A percentile compares a stretch with the other conserved stretches of the same genome.
These are phyloP conservation scores for Penicillium cosmopolitanum DNA, from an alignment of 495 filamentous ascomycete genomes.

Conservation along the genomic window DNA sequence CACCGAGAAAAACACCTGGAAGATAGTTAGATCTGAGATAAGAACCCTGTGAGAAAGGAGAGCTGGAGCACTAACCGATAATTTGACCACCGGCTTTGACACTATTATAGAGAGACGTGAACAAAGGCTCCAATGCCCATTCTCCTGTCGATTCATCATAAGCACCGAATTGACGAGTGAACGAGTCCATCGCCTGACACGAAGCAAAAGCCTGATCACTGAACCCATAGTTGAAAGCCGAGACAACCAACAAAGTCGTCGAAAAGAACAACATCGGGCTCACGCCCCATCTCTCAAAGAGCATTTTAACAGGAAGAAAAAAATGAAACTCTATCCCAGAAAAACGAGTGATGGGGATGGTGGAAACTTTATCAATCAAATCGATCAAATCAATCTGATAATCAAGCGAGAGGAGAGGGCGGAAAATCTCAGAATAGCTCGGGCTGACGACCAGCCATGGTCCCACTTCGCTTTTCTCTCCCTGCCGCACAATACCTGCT, in stretches of 20 bases:
- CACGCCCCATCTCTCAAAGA: constrained; percentile 3
- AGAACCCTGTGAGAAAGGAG: neutral
- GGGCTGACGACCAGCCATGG: neutral
- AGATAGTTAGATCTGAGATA: neutral
- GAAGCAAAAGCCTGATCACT: constrained; percentile 38
- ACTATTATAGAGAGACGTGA: constrained; percentile 38
- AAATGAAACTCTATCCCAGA: constrained; percentile 1
- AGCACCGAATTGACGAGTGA: constrained; percentile 33
- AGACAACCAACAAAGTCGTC: constrained; percentile 13
- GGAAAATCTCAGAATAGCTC: neutral
- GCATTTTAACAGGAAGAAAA: constrained; percentile 6
- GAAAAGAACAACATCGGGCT: constrained; percentile 16
- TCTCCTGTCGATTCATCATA: constrained; percentile 24
- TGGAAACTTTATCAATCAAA: constrained; percentile 11
- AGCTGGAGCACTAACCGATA: constrained; percentile 10
- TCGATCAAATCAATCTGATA: constrained; percentile 6
- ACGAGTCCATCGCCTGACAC: constrained; percentile 38
- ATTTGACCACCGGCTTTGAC: constrained; percentile 36
- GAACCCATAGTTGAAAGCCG: constrained; percentile 42
- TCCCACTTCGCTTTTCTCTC: neutral
- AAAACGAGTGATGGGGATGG: neutral
- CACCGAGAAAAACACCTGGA: constrained; percentile 31
- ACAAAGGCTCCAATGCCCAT: constrained; percentile 27
- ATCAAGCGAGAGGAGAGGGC: neutral
- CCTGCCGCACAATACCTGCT: neutral